Percentiles rank a stretch among this genome's conserved stretches.
Evolutionary conservation across 768 basidiomycete genomes (phyloP).

Genomic region (Xerocomus brunneocitrinus): DNA sequence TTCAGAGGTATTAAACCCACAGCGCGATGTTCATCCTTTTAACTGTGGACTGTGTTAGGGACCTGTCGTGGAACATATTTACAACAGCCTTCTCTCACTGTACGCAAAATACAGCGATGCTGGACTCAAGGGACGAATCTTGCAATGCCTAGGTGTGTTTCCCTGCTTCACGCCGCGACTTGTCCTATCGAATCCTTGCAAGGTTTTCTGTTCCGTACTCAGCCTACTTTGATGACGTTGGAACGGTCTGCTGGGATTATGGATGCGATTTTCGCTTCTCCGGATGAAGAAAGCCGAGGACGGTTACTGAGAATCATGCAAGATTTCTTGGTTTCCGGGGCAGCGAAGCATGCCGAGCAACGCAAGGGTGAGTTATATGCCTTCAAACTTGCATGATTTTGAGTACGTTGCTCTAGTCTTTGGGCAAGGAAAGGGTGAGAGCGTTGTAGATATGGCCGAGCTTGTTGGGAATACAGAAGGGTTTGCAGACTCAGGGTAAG

Average conservation of each 20-base stretch:
- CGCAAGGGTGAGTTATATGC: slow-evolving; percentile 51
- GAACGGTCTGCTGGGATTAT: slow-evolving; percentile 77
- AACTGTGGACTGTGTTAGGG: slow-evolving; percentile 35
- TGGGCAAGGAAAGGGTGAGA: slow-evolving; percentile 21
- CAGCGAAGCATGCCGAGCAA: slow-evolving; percentile 67
- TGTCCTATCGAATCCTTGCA: background rate
- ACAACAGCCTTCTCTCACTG: slow-evolving; percentile 62
- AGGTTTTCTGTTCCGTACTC: slow-evolving; percentile 91
- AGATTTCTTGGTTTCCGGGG: slow-evolving; percentile 84
- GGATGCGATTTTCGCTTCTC: slow-evolving; percentile 80
- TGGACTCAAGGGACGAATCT: slow-evolving; percentile 60
- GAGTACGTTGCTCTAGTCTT: slow-evolving; percentile 4
- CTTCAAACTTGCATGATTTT: background rate
- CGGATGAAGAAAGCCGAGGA: slow-evolving; percentile 66
- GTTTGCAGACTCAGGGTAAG: slow-evolving; percentile 95
- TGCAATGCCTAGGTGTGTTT: slow-evolving; percentile 79
- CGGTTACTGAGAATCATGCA: slow-evolving; percentile 84
- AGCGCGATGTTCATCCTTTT: background rate
- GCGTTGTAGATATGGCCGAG: slow-evolving; percentile 83
- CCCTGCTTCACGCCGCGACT: background rate
- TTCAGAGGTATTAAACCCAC: slow-evolving; percentile 39
- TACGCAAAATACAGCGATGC: slow-evolving; percentile 62
- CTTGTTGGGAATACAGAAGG: slow-evolving; percentile 93
- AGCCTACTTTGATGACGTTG: slow-evolving; percentile 86
- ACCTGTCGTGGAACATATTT: slow-evolving; percentile 81